phyloP scores from a whole-genome alignment of 176 grass and related monocot species.

The sorghum (Sorghum bicolor) region Sorghum_bicolor_NCBIv3 NC_012875.2:53718501-53719000 shows the following conservation, averaged over 20 bases:
- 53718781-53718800: constrained; percentile 16
- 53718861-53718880: neutral
- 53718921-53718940: no score
- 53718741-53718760: neutral
- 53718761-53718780: neutral
- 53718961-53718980: no score
- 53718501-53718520: constrained; percentile 5
- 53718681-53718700: neutral
- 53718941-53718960: no score
- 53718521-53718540: constrained; percentile 1
- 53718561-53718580: constrained; percentile 35
- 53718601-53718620: constrained; percentile 9
- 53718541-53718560: constrained; percentile 9
- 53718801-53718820: constrained; percentile 48
- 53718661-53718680: neutral
- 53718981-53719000: no score
- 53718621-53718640: neutral
- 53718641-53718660: neutral
- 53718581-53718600: constrained; percentile 10
- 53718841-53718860: neutral
- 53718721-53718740: neutral
- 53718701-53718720: neutral
- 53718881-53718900: neutral
- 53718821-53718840: constrained; percentile 61
- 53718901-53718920: neutral